Conservation (phyloP, 2,329 filamentous ascomycete genomes). For the Aspergillus intermedius region DNA sequence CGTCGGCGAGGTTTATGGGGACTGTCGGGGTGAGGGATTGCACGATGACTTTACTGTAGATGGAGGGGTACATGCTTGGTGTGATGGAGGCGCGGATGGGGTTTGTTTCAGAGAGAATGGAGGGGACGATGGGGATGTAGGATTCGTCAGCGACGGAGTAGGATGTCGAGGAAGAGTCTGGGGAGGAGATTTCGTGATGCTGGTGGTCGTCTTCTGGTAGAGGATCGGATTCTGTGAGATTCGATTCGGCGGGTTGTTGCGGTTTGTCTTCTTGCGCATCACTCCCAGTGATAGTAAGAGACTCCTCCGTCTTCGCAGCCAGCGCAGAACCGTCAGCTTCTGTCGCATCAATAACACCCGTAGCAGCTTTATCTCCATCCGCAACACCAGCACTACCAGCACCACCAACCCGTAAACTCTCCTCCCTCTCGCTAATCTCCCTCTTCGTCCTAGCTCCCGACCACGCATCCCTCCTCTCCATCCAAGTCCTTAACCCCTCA, state of each 20-base stretch:
- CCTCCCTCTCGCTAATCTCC: conserved; percentile 17
- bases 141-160: conserved; percentile 31
- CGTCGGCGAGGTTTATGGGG: conserved; percentile 78
- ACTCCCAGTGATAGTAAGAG: conserved; percentile 18
- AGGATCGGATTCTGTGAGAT: conserved; percentile 27
- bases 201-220: conserved; percentile 26
- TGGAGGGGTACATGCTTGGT: conserved; percentile 65
- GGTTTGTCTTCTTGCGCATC: conserved; percentile 12
- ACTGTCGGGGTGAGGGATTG: conserved; percentile 75
- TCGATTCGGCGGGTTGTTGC: conserved; percentile 20
- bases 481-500: conserved; percentile 71
- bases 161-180: conserved; percentile 1
- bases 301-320: conserved; percentile 14
- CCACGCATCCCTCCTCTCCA: conserved; percentile 73
- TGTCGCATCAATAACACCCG: conserved; percentile 1
- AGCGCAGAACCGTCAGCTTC: conserved; percentile 8
- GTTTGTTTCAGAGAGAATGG: conserved; percentile 66
- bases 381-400: background rate
- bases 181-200: conserved; percentile 21
- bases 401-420: conserved; percentile 6
- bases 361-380: background rate
- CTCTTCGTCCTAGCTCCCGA: conserved; percentile 56
- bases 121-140: conserved; percentile 65
- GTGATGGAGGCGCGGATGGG: conserved; percentile 71
- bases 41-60: conserved; percentile 84